Evolutionary conservation across 164 flowering plant genomes (phyloP).

Genomic region (Magnolia kwangsiensis): DNA sequence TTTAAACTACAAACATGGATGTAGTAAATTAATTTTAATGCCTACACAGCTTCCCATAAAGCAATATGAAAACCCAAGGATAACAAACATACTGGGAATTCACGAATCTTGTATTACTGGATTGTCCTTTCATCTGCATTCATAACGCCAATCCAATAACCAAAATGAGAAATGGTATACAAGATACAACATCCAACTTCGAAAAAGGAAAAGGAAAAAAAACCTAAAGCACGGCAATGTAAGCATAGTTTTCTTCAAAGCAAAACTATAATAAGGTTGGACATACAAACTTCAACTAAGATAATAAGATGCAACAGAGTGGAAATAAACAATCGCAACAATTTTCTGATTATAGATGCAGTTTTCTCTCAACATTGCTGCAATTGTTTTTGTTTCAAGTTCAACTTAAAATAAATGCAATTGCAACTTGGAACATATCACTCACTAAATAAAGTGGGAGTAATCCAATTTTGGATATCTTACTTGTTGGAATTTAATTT

Average conservation of each 20-base stretch:
- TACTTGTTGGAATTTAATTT: background rate
- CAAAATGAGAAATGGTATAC: background rate
- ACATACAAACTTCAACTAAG: background rate
- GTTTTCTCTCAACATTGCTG: background rate
- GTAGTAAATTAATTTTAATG: no score
- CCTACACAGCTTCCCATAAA: background rate
- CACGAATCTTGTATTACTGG: slow-evolving; percentile 8
- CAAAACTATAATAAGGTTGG: background rate
- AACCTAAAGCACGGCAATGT: no score
- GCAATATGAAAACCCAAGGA: background rate
- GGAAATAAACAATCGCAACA: background rate
- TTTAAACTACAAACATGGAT: background rate
- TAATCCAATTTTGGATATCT: background rate
- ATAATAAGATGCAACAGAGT: background rate
- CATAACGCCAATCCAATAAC: slow-evolving; percentile 7
- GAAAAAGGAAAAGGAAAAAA: background rate
- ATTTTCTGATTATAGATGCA: background rate
- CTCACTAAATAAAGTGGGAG: background rate
- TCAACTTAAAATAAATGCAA: no score
- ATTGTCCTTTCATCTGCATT: slow-evolving; percentile 31
- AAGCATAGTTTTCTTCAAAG: background rate
- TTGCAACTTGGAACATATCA: background rate
- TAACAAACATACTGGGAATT: slow-evolving; percentile 35
- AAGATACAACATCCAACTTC: background rate
- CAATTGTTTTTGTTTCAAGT: background rate